These are phyloP conservation scores for Peziza echinospora DNA, from an alignment of 495 filamentous ascomycete species.

Conservation along the genomic window DNA sequence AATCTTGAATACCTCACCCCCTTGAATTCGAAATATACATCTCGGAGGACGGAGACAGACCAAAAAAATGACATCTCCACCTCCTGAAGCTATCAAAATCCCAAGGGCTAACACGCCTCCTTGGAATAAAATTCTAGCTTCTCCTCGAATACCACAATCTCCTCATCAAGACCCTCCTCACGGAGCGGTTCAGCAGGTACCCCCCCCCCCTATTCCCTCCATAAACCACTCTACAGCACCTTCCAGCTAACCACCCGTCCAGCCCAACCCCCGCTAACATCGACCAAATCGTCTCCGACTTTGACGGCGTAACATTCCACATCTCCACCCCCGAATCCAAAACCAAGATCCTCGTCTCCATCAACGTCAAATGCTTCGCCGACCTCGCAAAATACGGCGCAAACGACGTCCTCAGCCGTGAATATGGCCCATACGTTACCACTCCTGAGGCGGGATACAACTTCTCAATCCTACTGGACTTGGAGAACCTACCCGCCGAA, in stretches of 20 bases:
- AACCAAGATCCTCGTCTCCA: conserved; percentile 77
- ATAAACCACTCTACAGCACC: conserved; percentile 3
- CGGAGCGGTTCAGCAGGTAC: conserved; percentile 82
- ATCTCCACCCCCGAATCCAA: conserved; percentile 87
- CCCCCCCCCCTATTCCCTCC: conserved; percentile 11
- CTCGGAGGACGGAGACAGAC: no score
- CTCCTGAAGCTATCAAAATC: no score
- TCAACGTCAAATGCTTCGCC: conserved; percentile 79
- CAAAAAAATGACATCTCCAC: no score
- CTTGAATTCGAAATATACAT: no score
- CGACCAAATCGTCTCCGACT: conserved; percentile 94
- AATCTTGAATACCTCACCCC: no score
- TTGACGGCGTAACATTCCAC: conserved; percentile 94
- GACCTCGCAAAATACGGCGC: conserved; percentile 87
- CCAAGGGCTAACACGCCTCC: no score
- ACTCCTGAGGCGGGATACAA: conserved; percentile 76
- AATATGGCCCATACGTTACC: conserved; percentile 85
- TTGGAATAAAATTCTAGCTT: no score
- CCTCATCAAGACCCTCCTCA: conserved; percentile 83
- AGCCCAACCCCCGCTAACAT: conserved; percentile 70
- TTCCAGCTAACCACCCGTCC: conserved; percentile 6
- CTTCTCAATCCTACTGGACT: conserved; percentile 73
- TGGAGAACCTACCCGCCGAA: conserved; percentile 64
- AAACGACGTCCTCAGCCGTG: conserved; percentile 67
- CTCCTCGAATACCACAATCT: conserved; percentile 98